Conservation (phyloP, 2,329 filamentous ascomycete genomes). For the Claviceps humidiphila region DNA sequence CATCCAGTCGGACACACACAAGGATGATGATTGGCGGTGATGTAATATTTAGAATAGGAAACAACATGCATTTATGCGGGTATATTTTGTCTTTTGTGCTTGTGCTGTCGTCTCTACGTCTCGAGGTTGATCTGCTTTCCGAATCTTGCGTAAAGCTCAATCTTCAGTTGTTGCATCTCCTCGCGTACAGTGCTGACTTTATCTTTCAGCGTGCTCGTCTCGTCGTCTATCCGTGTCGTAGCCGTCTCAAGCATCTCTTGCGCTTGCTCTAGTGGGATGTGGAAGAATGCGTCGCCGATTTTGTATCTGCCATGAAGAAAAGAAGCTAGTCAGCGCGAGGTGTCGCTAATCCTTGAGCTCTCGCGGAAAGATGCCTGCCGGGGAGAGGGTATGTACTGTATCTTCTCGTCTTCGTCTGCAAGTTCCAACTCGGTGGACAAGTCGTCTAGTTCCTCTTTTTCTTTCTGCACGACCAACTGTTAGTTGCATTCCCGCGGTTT, state of each 20-base stretch:
- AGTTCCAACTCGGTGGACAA: conserved; percentile 83
- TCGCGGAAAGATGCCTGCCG: not conserved
- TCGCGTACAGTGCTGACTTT: conserved; percentile 62
- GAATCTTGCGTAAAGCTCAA: conserved; percentile 86
- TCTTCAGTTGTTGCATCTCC: conserved; percentile 83
- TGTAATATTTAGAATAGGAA: not conserved
- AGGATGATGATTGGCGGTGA: too few species aligned
- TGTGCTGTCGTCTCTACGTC: conserved; percentile 37
- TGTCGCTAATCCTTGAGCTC: too few species aligned
- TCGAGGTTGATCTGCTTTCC: conserved; percentile 96
- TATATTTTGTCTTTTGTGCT: not conserved
- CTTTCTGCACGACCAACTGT: conserved; percentile 50
- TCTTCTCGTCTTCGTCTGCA: conserved; percentile 84
- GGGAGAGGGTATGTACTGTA: conserved; percentile 50
- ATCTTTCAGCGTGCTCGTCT: conserved; percentile 64
- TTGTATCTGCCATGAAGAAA: conserved; percentile 56
- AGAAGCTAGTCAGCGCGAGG: not conserved
- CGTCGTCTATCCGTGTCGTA: conserved; percentile 59
- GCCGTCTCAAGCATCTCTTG: conserved; percentile 69
- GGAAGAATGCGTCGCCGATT: conserved; percentile 91
- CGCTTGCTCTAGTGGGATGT: conserved; percentile 69
- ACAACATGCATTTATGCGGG: not conserved
- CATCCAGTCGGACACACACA: too few species aligned
- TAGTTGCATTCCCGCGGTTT: too few species aligned
- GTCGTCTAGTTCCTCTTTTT: conserved; percentile 96